Evolutionary conservation across 2,329 filamentous ascomycete genomes (phyloP).

Genomic region (Teratosphaeria nubilosa): DNA sequence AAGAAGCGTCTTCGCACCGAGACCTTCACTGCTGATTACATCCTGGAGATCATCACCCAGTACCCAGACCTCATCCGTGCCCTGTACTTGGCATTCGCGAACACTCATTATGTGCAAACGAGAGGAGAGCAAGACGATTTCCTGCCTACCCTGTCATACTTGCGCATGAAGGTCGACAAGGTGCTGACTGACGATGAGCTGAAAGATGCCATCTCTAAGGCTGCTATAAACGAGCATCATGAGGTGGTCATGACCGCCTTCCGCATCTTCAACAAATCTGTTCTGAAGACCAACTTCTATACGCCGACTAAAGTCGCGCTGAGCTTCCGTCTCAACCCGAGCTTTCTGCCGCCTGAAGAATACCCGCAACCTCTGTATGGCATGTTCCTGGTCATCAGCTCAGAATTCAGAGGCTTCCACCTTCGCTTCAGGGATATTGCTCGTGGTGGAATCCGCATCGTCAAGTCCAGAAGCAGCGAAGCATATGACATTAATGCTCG

Average conservation of each 20-base stretch:
- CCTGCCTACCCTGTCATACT: conserved; percentile 58
- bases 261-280: conserved; percentile 83
- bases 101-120: conserved; percentile 66
- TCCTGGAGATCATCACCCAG: conserved; percentile 87
- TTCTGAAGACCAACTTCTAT: conserved; percentile 96
- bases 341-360: conserved; percentile 80
- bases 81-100: conserved; percentile 86
- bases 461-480: conserved; percentile 94
- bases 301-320: conserved; percentile 97
- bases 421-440: conserved; percentile 95
- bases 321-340: conserved; percentile 85
- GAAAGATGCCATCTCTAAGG: conserved; percentile 66
- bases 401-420: conserved; percentile 94
- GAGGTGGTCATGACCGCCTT: conserved; percentile 97
- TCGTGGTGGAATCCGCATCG: conserved; percentile 93
- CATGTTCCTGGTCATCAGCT: conserved; percentile 97
- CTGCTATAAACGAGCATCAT: conserved; percentile 87
- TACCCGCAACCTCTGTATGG: conserved; percentile 91
- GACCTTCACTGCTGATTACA: conserved; percentile 97
- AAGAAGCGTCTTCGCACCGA: conserved; percentile 92
- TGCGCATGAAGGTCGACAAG: conserved; percentile 57
- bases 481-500: conserved; percentile 93
- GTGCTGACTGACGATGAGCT: conserved; percentile 67
- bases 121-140: conserved; percentile 56
- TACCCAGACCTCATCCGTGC: conserved; percentile 81